Base-by-base conservation (phyloP, 2,329 filamentous ascomycete genomes). In the Neonectria sp. region DNA sequence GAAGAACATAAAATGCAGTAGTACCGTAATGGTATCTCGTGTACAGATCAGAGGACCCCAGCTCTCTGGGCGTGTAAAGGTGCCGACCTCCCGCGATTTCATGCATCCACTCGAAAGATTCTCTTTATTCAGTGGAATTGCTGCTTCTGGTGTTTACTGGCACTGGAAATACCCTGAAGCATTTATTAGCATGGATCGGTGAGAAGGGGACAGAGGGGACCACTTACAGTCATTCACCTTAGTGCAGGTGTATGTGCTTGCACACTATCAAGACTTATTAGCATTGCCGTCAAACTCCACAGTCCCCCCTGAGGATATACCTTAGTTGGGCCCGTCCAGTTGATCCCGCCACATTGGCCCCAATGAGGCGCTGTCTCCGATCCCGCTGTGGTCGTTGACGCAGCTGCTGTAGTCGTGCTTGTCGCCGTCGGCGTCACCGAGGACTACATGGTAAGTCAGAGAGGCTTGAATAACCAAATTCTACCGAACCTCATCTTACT, bases 281-380 rank as follows among this genome's bases (percentile, higher is more conserved):
- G 46, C 53, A 61, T 15, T 17, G 21, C 4, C 2, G 1, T 9
- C 4, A 2, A 24, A 0, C 1, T 2, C 3, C 4, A 1, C 6
- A 17, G 5, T 6, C 12, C 1, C 0, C 13, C 15, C 3, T 12
- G 5, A 12, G n/a, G 25, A n/a, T 6, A 13, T 71, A 73, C 71
- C 40, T 60, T 40, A 6, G 25, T 68, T 1, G 63, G 51, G 3
- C 71, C 70, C 7, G 63, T 59, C 70, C 70, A 73, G 2, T 53
- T 48, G 3, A 53, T 25, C 0, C 71, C 71, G 2, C 70, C 71
- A 27, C 71, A 73, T 53, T 72, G 71, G 4, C 70, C 68, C 71
- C 71, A 72, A n/a, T 35, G 70, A 3, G 71, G 70, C 9, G 52
- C 67, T 12, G 33, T 68, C 1, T 21, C 68, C 1, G 65, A 57